Percentiles rank a stretch among this genome's conserved stretches.
These are phyloP conservation scores for Trichoderma guizhouense DNA, from an alignment of 2,329 filamentous ascomycete genomes.

Conservation along the genomic window DNA sequence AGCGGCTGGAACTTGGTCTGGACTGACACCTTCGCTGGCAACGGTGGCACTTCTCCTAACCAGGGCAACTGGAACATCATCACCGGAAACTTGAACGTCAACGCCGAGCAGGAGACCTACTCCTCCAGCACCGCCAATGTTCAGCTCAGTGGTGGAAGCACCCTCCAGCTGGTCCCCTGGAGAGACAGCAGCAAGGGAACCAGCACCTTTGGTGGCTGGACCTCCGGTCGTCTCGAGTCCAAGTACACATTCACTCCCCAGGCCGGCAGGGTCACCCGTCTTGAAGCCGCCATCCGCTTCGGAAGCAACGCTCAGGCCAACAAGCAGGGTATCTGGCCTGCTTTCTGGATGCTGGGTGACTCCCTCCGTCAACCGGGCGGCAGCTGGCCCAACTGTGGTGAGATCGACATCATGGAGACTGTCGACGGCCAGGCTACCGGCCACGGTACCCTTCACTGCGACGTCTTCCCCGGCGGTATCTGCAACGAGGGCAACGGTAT, in stretches of 20 bases:
- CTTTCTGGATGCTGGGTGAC: constrained; percentile 56
- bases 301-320: constrained; percentile 39
- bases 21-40: constrained; percentile 43
- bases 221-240: constrained; percentile 53
- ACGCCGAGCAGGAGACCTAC: constrained; percentile 53
- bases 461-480: constrained; percentile 40
- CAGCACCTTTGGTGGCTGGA: constrained; percentile 42
- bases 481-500: constrained; percentile 51
- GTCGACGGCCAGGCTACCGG: constrained; percentile 47
- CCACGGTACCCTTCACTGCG: constrained; percentile 53
- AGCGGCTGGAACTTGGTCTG: constrained; percentile 39
- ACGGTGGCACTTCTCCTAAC: constrained; percentile 33
- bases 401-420: constrained; percentile 57
- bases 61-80: constrained; percentile 42
- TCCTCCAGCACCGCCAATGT: constrained; percentile 45
- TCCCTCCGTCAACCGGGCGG: constrained; percentile 43
- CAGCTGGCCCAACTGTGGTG: constrained; percentile 51
- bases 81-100: constrained; percentile 41
- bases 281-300: constrained; percentile 47
- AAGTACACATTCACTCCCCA: constrained; percentile 45
- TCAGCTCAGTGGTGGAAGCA: constrained; percentile 47
- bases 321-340: constrained; percentile 57
- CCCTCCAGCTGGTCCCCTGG: constrained; percentile 50
- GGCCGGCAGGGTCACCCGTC: constrained; percentile 43
- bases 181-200: constrained; percentile 28